These are phyloP conservation scores for Hortaea sp. DNA, from an alignment of 2,329 filamentous ascomycete genomes.

Conservation along the genomic window DNA sequence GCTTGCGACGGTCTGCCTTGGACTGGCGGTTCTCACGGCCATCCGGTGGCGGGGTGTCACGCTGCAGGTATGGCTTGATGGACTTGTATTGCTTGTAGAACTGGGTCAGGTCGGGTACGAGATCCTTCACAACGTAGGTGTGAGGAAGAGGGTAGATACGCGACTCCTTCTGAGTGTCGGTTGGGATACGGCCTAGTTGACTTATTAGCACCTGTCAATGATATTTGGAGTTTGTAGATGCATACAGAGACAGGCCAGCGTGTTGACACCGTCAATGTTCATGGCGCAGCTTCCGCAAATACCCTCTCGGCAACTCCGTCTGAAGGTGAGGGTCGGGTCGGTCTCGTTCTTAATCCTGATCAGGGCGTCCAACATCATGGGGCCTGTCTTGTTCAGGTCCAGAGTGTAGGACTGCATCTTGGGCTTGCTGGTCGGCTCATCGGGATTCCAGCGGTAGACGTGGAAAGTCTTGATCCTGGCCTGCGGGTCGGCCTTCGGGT, in stretches of 20 bases:
- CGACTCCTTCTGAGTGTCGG: conserved; percentile 66
- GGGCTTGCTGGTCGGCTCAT: conserved; percentile 84
- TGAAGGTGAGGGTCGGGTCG: conserved; percentile 92
- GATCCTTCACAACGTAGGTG: conserved; percentile 98
- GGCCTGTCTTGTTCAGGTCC: conserved; percentile 97
- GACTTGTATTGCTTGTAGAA: conserved; percentile 99
- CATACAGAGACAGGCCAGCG: conserved; percentile 92
- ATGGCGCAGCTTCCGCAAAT: conserved; percentile 98
- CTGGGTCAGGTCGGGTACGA: conserved; percentile 92
- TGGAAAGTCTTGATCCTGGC: conserved; percentile 84
- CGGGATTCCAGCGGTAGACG: conserved; percentile 98
- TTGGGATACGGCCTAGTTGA: conserved; percentile 76
- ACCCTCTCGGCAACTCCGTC: conserved; percentile 90
- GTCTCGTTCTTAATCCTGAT: conserved; percentile 99
- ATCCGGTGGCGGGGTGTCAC: conserved; percentile 71
- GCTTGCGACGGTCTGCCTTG: conserved; percentile 87
- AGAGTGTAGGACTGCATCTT: conserved; percentile 90
- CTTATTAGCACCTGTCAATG: not conserved
- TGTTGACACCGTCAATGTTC: conserved; percentile 99
- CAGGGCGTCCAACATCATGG: conserved; percentile 94
- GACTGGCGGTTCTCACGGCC: conserved; percentile 87
- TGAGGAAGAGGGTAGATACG: conserved; percentile 98
- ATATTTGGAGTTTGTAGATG: conserved; percentile 17
- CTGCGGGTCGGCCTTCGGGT: conserved; percentile 48
- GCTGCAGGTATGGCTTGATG: conserved; percentile 96